Base-by-base conservation (phyloP, 2,329 filamentous ascomycete species). In the Colletotrichum ledebouriae region DNA sequence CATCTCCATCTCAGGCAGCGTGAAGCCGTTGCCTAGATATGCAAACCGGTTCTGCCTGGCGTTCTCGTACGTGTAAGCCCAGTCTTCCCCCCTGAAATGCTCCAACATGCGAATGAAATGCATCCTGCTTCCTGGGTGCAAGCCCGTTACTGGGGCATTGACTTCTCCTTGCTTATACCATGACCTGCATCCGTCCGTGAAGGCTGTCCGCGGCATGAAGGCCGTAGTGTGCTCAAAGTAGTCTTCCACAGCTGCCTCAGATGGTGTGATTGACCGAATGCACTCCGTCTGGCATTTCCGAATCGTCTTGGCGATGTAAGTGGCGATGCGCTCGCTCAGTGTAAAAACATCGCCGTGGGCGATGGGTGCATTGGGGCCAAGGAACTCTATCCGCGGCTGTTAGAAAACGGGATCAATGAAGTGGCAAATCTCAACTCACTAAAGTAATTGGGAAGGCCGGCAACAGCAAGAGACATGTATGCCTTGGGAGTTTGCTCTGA, bases 1-100 rank as follows among this genome's bases (percentile, higher is more conserved):
- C 52, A 71, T 62, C 39, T 50, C 57, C 59, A 68, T 64, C 76
- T 87, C 84, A 71, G 77, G 79, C 4, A 75, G 76, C 25, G 85
- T 85, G 72, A 86, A 86, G 1, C 85, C 85, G 56, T 87, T 87
- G 9, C 85, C 85, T 9, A 87, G 76, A 66, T 85, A 87, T n/a
- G 71, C 75, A 71, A 86, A 87, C 37, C 84, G 76, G 70, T 86
- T 86, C 63, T 71, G 70, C 68, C 70, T 74, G 17, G 69, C 61
- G 10, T 37, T 61, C 33, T 81, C 78, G 47, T 84, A 83, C 22
- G 82, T 77, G 71, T 85, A 87, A 52, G 87, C 84, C 78, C 81
- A 87, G 71, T 87, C 83, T 73, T 87, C 85, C 17, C 81, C 82
- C 44, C 85, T 77, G 67, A 87, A 81, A 7, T 74, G 73, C 71